Base-by-base conservation (phyloP, 2,329 filamentous ascomycete genomes). In the Nigrospora osmanthi region DNA sequence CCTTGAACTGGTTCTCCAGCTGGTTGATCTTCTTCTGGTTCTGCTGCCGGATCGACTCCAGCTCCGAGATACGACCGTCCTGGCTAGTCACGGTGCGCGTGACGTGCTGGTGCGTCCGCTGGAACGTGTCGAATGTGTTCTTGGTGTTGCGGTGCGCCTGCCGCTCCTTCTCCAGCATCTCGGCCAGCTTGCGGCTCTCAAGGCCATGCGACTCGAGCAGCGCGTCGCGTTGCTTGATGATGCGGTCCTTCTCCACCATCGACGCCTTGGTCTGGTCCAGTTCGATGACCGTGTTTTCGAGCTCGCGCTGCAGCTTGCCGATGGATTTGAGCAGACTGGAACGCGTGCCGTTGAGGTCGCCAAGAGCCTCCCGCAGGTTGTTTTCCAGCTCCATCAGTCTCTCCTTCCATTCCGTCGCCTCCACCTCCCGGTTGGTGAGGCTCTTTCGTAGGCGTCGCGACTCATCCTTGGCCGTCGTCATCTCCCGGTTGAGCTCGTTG, bases 371-470 rank as follows among this genome's bases (percentile, higher is more conserved):
- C 37, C 90, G 80, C 52, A 98, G 73, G 58, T 88, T 91, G 59
- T 82, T 89, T 69, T 97, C 93, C 44, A 97, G 75, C 63, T 96
- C 90, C 62, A 89, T 81, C 42, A 96, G 73, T 51, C 89, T 81
- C 66, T 95, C 88, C 68, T 93, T 94, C 87, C 88, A 96, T 52
- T 89, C 86, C 11, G 82, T 83, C 10, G 89, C 88, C 63, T 97
- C 93, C 40, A 91, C 84, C 63, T 97, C 90, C 44, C 89, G 83
- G 40, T 82, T 83, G 12, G 84, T 87, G 39, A 97, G 72, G 54
- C 72, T 89, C 73, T 95, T 93, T 58, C 88, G 85, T 52, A 97
- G 71, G 57, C 80, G 81, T 51, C 89, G 78, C 23, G 83, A 79
- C 59, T 97, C 93, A 50, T 97, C 93, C 68, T 93, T 95, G 50